Base-by-base conservation (phyloP, 352 stramenopile species). In the Phytopythium helicoides region DNA sequence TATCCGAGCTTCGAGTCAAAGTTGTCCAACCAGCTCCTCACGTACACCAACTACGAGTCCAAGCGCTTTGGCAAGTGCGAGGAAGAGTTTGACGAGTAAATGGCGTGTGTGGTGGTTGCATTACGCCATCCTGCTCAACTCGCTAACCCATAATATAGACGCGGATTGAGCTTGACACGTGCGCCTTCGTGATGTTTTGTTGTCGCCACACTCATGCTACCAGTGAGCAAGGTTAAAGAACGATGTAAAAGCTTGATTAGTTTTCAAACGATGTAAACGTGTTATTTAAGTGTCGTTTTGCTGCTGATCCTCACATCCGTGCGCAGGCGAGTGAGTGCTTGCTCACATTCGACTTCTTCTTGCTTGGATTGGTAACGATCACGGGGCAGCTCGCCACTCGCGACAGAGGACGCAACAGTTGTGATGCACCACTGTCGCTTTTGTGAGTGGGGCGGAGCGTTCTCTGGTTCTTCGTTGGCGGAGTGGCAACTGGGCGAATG, bases 1-100 rank as follows among this genome's bases (percentile, higher is more conserved):
- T 65, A 73, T 21, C 71, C 71, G n/a, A 71, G 61, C 23, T 81
- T 81, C 42, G 64, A 71, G 46, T 81, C 71, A 12, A 81, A 81
- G 59, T 44, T 81, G 25, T 78, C 71, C 28, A 81, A 81, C 31
- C 67, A 77, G 35, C 58, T 81, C 25, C 54, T 78, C 28, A 78
- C 71, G 41, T 81, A 81, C 54, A 81, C 71, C 21, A 81, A 81
- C 58, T 81, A 81, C 60, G 53, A 58, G 22, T 81, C 71, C 7
- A 42, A 68, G 38, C 64, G 71, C 4, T 81, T 81, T 28, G 71
- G 71, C 15, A 53, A 56, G 25, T 73, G 54, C 57, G 48, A 54
- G 9, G 66, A 80, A 37, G 46, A 60, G 22, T 65, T 60, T 21
- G 42, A 42, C 38, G 47, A 60, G n/a, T 52, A 47, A 22, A 47